A percentile compares a stretch with the other conserved stretches of the same genome.
These are phyloP conservation scores for Pseudoscleropodium purum DNA, from an alignment of 225 moss, liverwort and hornwort species.

Conservation along the genomic window DNA sequence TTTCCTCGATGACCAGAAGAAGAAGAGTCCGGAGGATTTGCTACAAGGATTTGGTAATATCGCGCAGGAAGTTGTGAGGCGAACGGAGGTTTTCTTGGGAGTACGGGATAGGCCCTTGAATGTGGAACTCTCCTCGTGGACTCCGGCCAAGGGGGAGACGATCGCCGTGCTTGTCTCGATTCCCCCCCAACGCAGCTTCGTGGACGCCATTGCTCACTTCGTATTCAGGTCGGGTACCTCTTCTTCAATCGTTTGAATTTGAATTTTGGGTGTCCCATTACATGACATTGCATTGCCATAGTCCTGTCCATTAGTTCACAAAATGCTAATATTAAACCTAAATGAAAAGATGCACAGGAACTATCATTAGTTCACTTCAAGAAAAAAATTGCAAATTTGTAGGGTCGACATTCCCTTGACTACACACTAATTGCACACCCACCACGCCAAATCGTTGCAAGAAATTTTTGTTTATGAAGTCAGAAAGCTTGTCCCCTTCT, in stretches of 20 bases:
- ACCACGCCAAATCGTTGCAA: neutral
- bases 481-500: neutral
- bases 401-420: neutral
- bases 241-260: neutral
- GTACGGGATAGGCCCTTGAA: constrained; percentile 14
- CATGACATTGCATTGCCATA: neutral
- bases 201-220: constrained; percentile 7
- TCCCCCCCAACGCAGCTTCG: constrained; percentile 4
- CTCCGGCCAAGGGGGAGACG: constrained; percentile 53
- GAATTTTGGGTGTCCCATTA: neutral
- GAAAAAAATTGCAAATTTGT: neutral
- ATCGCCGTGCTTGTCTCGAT: constrained; percentile 49
- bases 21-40: neutral
- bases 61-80: constrained; percentile 14
- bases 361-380: neutral
- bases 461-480: neutral
- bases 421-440: neutral
- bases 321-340: neutral
- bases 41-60: neutral
- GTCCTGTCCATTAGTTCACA: neutral
- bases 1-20: neutral
- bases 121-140: constrained; percentile 44
- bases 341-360: neutral
- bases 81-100: constrained; percentile 17
- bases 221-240: constrained; percentile 11